Percentiles rank a stretch among this genome's conserved stretches.
phyloP scores from a whole-genome alignment of 192 early-diverging fungal genomes.

The Borealophlyctis nickersoniae region DNA sequence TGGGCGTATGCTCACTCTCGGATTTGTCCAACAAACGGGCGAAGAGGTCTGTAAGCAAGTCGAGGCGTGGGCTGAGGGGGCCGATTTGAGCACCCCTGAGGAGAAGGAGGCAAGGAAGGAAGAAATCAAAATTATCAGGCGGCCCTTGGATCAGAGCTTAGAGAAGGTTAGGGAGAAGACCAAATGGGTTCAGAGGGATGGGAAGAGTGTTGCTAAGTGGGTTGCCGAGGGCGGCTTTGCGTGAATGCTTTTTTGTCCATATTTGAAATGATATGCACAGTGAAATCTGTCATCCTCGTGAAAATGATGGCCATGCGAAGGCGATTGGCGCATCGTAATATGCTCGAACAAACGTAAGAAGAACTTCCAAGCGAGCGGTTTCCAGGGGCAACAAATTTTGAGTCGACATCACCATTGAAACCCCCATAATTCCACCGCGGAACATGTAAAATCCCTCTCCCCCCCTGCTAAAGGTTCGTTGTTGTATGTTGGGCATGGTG shows the following conservation, averaged over 20 bases:
- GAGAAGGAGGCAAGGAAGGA: conserved; percentile 26
- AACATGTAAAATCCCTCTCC: not conserved
- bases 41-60: conserved; percentile 23
- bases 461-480: conserved; percentile 1
- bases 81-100: conserved; percentile 19
- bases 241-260: too few species aligned
- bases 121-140: conserved; percentile 27
- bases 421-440: not conserved
- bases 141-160: conserved; percentile 28
- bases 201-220: conserved; percentile 22
- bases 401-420: not conserved
- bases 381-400: too few species aligned
- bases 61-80: conserved; percentile 31
- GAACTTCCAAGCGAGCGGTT: too few species aligned
- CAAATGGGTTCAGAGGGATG: conserved; percentile 24
- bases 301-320: too few species aligned
- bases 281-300: too few species aligned
- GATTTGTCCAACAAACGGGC: conserved; percentile 15
- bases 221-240: conserved; percentile 6
- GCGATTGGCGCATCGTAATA: too few species aligned
- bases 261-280: too few species aligned
- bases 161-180: conserved; percentile 27
- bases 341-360: too few species aligned
- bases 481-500: not conserved
- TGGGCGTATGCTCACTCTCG: conserved; percentile 9